Base-by-base conservation (phyloP, 805 yeast genomes). In the Metschnikowia similis region DNA sequence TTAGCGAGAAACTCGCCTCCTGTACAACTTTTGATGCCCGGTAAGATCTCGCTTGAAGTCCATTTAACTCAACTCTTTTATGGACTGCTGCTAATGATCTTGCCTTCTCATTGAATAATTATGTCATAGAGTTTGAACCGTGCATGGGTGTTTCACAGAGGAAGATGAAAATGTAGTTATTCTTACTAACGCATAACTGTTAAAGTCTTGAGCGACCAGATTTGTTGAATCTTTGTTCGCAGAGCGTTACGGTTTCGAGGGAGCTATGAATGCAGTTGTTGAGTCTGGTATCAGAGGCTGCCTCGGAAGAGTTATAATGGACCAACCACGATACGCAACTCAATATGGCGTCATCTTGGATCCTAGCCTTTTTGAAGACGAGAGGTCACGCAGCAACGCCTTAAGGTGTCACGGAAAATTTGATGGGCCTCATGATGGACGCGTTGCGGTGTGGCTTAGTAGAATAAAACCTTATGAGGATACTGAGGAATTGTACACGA, bases 271-370 rank as follows among this genome's bases (percentile, higher is more conserved):
- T 28, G 54, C 57, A 7, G 56, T 54, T 8, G 51, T 50, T 13
- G 57, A 54, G 9, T 54, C 57, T 4, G 57, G 56, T 8, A 52
- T 54, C 35, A 37, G 57, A 43, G 57, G 57, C 21, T 54, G 57
- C 35, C 47, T 54, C 11, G 54, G 57, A 30, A 54, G 53, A 28
- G 56, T 52, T 13, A 56, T 54, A 10, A 52, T 54, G 57, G 56
- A 54, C 28, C 57, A 54, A 35, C 57, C 57, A 9, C 56, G 57
- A 6, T 54, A 54, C 28, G 57, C 57, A 28, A 52, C 56, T 6
- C 56, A 54, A 38, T 52, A 52, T 14, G 57, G 54, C 2, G 41
- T 52, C 27, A 53, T 54, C 16, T 52, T 52, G 56, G 49, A 52
- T 13, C 44, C 49, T 2, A 56, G 57, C 1, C 49, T 50, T 26